Conservation (phyloP, 2,329 filamentous ascomycete species). For the Ambrosiella beaveri region DNA sequence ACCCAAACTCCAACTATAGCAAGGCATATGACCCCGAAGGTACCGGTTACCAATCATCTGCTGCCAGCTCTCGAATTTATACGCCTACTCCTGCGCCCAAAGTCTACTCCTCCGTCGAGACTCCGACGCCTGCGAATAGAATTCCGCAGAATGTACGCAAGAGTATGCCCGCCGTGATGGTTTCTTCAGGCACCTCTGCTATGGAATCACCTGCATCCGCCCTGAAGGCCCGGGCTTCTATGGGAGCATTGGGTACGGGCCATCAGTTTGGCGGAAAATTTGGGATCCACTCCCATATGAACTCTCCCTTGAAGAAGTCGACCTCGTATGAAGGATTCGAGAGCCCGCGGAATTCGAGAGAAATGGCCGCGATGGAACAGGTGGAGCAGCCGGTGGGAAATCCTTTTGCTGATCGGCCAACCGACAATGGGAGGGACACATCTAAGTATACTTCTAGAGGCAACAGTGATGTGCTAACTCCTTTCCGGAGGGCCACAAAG, state of each 20-base stretch:
- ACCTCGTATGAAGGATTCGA: conserved; percentile 35
- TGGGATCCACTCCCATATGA: conserved; percentile 62
- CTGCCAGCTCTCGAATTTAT: conserved; percentile 26
- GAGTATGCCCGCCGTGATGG: conserved; percentile 4
- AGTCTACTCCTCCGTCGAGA: conserved; percentile 5
- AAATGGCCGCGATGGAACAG: conserved; percentile 44
- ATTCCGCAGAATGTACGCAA: conserved; percentile 3
- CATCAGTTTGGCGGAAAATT: conserved; percentile 50
- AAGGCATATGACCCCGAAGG: conserved; percentile 53
- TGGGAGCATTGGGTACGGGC: conserved; percentile 1
- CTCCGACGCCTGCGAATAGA: not conserved
- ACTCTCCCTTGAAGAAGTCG: conserved; percentile 69
- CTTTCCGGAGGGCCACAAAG: not conserved
- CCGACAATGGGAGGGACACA: not conserved
- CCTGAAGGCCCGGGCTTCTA: conserved; percentile 2
- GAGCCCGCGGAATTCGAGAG: conserved; percentile 41
- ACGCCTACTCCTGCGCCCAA: conserved; percentile 13
- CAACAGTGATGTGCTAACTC: not conserved
- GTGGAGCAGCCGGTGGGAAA: conserved; percentile 15
- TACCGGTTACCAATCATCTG: conserved; percentile 15
- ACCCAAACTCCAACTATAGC: conserved; percentile 67
- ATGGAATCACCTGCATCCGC: not conserved
- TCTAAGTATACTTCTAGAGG: not conserved
- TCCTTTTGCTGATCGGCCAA: conserved; percentile 5
- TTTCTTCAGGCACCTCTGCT: conserved; percentile 6